Conservation (phyloP, 257 asterid genomes). For the Gentiana straminea region DNA sequence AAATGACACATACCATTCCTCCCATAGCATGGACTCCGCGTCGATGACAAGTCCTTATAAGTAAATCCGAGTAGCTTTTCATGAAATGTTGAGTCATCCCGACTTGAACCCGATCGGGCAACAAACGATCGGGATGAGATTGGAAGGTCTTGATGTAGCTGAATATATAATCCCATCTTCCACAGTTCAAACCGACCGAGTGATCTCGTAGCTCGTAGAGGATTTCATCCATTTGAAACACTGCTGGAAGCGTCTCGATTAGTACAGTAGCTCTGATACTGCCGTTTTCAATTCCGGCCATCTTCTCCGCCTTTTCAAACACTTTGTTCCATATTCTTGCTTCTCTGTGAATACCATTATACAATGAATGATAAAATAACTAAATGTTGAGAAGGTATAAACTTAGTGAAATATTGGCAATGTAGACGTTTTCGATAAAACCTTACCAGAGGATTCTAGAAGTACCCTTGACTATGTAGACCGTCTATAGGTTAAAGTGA, state of each 20-base stretch:
- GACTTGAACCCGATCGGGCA: constrained; percentile 83
- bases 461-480: no score
- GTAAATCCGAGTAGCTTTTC: constrained; percentile 79
- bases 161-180: constrained; percentile 95
- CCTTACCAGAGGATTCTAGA: no score
- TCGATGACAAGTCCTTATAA: constrained; percentile 73
- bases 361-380: no score
- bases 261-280: constrained; percentile 93
- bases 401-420: no score
- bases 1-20: constrained; percentile 57
- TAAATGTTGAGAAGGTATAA: no score
- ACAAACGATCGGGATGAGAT: constrained; percentile 68
- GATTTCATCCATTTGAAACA: constrained; percentile 91
- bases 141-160: constrained; percentile 95
- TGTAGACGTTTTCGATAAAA: no score
- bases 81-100: constrained; percentile 94
- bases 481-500: no score
- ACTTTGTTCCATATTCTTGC: constrained; percentile 87
- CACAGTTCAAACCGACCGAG: constrained; percentile 81
- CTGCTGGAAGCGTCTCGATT: constrained; percentile 94
- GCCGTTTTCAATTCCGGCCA: constrained; percentile 65
- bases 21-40: constrained; percentile 98
- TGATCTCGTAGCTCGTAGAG: constrained; percentile 76
- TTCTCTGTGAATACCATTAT: constrained; percentile 40
- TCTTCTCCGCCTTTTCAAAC: constrained; percentile 61